Conservation (phyloP, 2,329 filamentous ascomycete genomes). For the Paramyrothecium sp. region DNA sequence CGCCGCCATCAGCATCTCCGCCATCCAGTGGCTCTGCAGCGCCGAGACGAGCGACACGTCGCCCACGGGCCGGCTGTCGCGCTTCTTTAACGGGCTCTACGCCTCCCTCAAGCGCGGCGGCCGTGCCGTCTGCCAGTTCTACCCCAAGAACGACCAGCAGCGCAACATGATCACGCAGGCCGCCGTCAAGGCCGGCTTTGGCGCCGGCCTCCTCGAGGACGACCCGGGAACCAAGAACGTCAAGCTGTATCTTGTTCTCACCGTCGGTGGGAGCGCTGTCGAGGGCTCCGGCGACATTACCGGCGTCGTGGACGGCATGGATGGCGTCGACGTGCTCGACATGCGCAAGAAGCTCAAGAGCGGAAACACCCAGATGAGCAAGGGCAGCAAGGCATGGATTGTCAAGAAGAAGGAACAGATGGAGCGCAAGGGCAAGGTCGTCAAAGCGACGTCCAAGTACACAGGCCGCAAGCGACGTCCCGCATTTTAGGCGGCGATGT, state of each 20-base stretch:
- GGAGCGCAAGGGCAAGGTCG: constrained; percentile 90
- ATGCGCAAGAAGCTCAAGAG: constrained; percentile 50
- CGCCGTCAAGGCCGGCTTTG: constrained; percentile 91
- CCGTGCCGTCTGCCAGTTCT: constrained; percentile 93
- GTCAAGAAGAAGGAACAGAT: constrained; percentile 88
- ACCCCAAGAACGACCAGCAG: constrained; percentile 92
- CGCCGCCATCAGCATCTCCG: constrained; percentile 90
- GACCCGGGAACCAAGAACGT: constrained; percentile 94
- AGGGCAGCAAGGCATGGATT: constrained; percentile 84
- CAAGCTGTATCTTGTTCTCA: constrained; percentile 94
- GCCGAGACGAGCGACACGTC: constrained; percentile 85
- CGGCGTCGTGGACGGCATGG: constrained; percentile 84
- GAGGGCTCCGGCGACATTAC: constrained; percentile 77
- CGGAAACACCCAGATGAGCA: constrained; percentile 59
- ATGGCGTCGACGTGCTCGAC: constrained; percentile 80
- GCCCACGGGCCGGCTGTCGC: constrained; percentile 70
- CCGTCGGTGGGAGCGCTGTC: constrained; percentile 65
- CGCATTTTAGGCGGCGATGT: constrained; percentile 57
- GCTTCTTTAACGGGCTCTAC: constrained; percentile 94
- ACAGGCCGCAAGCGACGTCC: constrained; percentile 84
- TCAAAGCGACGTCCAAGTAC: constrained; percentile 90
- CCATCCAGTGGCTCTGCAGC: constrained; percentile 98
- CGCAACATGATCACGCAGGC: constrained; percentile 88
- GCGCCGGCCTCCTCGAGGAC: constrained; percentile 91
- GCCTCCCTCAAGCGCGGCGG: constrained; percentile 80